Evolutionary conservation across 2,329 filamentous ascomycete genomes (phyloP).

Genomic region (Pestalotiopsis sp.): DNA sequence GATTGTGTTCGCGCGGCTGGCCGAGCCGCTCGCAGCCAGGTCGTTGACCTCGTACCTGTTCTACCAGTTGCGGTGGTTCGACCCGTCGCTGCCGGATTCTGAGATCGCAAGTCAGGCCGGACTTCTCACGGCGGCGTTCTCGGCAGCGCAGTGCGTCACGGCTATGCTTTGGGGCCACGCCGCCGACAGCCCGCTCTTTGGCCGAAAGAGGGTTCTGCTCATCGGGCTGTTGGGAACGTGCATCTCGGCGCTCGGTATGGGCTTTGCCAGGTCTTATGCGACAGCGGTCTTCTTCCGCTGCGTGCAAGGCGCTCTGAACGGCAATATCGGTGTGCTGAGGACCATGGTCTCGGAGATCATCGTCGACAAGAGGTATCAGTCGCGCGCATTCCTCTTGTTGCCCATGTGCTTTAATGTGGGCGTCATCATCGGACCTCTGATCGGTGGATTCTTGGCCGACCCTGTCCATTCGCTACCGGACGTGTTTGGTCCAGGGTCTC

Average conservation of each 20-base stretch:
- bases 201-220: conserved; percentile 66
- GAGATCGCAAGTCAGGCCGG: conserved; percentile 66
- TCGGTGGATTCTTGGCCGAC: conserved; percentile 48
- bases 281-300: conserved; percentile 42
- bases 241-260: conserved; percentile 69
- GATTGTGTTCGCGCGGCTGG: conserved; percentile 4
- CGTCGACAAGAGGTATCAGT: conserved; percentile 65
- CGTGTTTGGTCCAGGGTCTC: conserved; percentile 39
- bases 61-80: conserved; percentile 5
- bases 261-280: conserved; percentile 53
- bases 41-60: conserved; percentile 7
- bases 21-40: background rate
- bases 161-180: conserved; percentile 65
- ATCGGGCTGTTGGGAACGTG: conserved; percentile 66
- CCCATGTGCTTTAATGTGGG: conserved; percentile 68
- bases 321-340: conserved; percentile 75
- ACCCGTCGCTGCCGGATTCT: conserved; percentile 1
- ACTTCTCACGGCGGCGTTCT: conserved; percentile 69
- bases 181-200: conserved; percentile 59
- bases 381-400: conserved; percentile 45
- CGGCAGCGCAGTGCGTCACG: conserved; percentile 70
- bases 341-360: conserved; percentile 77
- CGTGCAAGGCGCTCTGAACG: conserved; percentile 69
- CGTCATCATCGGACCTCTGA: conserved; percentile 42
- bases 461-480: conserved; percentile 41